Conservation (phyloP, 2,329 filamentous ascomycete species). For the Fusarium virguliforme region DNA sequence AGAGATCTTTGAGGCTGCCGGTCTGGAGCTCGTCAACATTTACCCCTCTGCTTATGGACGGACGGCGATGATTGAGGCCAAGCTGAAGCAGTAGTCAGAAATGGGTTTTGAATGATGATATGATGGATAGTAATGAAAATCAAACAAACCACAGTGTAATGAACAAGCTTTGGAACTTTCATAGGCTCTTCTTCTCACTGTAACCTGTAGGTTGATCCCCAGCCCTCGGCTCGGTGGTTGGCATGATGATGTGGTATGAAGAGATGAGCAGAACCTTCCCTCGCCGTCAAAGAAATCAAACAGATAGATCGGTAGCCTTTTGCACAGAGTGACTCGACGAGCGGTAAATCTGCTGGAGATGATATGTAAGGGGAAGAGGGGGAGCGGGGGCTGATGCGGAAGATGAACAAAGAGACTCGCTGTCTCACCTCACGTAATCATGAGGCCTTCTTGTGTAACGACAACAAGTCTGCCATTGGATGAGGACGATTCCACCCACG, state of each 20-base stretch:
- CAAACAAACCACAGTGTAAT: background rate
- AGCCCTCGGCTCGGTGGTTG: no score
- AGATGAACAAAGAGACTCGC: background rate
- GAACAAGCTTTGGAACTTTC: no score
- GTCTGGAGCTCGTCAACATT: slow-evolving; percentile 54
- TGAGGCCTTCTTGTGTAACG: background rate
- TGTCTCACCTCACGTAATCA: background rate
- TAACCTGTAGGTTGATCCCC: no score
- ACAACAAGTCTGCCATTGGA: background rate
- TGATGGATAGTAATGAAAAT: background rate
- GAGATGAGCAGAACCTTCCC: no score
- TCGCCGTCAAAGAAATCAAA: no score
- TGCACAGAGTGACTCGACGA: background rate
- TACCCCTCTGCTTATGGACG: slow-evolving; percentile 52
- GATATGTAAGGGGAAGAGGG: background rate
- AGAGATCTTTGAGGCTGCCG: slow-evolving; percentile 53
- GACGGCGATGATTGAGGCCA: slow-evolving; percentile 55
- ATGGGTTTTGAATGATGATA: background rate
- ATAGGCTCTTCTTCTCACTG: no score
- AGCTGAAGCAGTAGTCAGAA: slow-evolving; percentile 37
- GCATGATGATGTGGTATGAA: no score
- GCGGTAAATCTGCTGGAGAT: background rate
- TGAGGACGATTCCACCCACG: no score
- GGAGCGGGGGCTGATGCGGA: background rate
- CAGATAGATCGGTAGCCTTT: no score